These are phyloP conservation scores for Solanum habrochaites DNA, from an alignment of 257 asterid species.

Conservation along the genomic window DNA sequence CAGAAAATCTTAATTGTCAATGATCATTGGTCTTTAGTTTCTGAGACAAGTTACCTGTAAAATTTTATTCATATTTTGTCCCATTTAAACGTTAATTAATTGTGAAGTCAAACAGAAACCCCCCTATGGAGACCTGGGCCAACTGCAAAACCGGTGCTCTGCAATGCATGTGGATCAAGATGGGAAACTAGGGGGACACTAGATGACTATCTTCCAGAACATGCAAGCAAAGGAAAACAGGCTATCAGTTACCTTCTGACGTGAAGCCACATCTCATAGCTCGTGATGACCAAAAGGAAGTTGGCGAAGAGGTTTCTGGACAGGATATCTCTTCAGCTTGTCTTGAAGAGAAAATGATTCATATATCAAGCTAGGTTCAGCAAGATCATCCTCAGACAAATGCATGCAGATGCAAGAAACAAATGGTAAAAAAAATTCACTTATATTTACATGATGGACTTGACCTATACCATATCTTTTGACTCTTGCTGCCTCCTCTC, in stretches of 20 bases:
- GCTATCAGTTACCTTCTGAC: neutral
- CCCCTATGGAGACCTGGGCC: slow-evolving; percentile 19
- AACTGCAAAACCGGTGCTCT: slow-evolving; percentile 17
- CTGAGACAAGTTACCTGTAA: neutral
- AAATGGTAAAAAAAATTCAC: neutral
- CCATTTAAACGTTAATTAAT: neutral
- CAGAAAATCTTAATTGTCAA: neutral
- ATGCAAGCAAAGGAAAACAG: neutral
- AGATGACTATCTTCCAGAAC: slow-evolving; percentile 6
- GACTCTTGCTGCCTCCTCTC: neutral
- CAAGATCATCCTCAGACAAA: neutral
- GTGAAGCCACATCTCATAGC: neutral
- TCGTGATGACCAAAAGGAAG: neutral
- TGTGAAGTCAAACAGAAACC: slow-evolving; percentile 2
- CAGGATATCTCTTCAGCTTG: neutral
- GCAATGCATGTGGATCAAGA: slow-evolving; percentile 24
- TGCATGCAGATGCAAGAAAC: neutral
- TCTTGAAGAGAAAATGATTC: neutral
- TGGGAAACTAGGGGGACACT: slow-evolving; percentile 11
- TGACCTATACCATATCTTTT: neutral
- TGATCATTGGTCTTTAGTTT: neutral
- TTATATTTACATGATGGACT: neutral
- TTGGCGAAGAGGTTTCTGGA: neutral
- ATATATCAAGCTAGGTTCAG: neutral
- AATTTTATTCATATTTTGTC: neutral